Conservation (phyloP, 2,329 filamentous ascomycete species). For the Monosporascus sp. region DNA sequence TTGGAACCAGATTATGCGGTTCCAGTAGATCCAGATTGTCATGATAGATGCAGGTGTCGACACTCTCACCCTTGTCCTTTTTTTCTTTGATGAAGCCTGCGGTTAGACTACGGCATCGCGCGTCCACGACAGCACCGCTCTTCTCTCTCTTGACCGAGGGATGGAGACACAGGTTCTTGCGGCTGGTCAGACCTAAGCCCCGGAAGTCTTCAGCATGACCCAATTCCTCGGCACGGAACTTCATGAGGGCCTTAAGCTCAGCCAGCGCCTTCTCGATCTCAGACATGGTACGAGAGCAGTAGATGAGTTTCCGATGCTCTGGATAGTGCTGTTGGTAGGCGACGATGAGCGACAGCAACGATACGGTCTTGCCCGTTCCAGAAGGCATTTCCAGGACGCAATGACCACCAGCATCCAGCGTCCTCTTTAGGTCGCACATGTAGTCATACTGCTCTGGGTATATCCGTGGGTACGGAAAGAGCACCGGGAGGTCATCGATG, state of each 20-base stretch:
- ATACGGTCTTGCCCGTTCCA: conserved; percentile 95
- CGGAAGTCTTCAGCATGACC: conserved; percentile 89
- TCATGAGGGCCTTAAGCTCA: conserved; percentile 89
- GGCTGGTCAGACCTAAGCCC: conserved; percentile 85
- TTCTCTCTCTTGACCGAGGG: conserved; percentile 95
- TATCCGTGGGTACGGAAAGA: conserved; percentile 36
- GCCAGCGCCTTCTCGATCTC: conserved; percentile 97
- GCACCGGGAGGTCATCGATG: conserved; percentile 53
- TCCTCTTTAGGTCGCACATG: conserved; percentile 82
- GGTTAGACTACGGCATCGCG: conserved; percentile 90
- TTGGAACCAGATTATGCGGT: conserved; percentile 88
- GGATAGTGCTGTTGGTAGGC: conserved; percentile 94
- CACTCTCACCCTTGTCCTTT: conserved; percentile 89
- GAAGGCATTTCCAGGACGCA: conserved; percentile 99
- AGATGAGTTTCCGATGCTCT: conserved; percentile 92
- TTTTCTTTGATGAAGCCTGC: conserved; percentile 97
- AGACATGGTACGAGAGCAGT: conserved; percentile 99
- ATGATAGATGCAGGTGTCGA: conserved; percentile 92
- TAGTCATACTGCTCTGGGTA: conserved; percentile 67
- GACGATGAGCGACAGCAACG: conserved; percentile 87
- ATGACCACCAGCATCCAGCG: conserved; percentile 89
- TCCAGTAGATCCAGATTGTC: conserved; percentile 96
- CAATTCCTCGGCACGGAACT: conserved; percentile 85
- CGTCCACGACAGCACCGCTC: conserved; percentile 88
- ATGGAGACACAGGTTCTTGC: conserved; percentile 95